Conservation (phyloP, 768 basidiomycete species). For the Pholiota conissans region DNA sequence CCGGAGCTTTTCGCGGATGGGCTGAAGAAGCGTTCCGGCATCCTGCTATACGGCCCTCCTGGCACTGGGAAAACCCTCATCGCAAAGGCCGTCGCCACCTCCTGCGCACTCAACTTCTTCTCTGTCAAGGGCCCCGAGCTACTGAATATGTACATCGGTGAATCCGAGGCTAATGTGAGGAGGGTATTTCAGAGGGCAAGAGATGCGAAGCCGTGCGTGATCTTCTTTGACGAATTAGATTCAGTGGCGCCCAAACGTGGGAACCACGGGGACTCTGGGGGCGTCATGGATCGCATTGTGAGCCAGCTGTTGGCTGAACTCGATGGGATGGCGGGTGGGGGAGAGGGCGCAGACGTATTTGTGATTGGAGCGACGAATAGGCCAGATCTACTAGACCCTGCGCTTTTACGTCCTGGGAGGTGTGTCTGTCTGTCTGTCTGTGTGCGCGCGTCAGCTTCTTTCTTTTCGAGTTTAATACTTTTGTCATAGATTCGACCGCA, state of each 20-base stretch:
- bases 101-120: constrained; percentile 93
- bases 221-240: constrained; percentile 97
- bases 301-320: constrained; percentile 92
- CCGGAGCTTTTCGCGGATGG: constrained; percentile 90
- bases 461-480: background rate
- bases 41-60: constrained; percentile 91
- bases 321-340: constrained; percentile 79
- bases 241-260: constrained; percentile 94
- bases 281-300: constrained; percentile 98
- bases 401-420: constrained; percentile 87
- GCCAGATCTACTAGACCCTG: constrained; percentile 89
- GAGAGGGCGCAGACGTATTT: constrained; percentile 72
- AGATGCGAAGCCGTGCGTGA: constrained; percentile 91
- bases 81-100: constrained; percentile 95
- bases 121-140: constrained; percentile 97
- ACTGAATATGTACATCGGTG: constrained; percentile 98
- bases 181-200: constrained; percentile 88
- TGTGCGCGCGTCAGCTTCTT: background rate
- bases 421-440: constrained; percentile 40
- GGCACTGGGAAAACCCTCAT: constrained; percentile 95
- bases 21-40: constrained; percentile 93
- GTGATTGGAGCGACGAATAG: constrained; percentile 96
- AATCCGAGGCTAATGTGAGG: constrained; percentile 97
- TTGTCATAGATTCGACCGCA: constrained; percentile 80
- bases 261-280: constrained; percentile 93